Conservation (phyloP, 208 protist genomes). For the Tritrichomonas foetus region DNA sequence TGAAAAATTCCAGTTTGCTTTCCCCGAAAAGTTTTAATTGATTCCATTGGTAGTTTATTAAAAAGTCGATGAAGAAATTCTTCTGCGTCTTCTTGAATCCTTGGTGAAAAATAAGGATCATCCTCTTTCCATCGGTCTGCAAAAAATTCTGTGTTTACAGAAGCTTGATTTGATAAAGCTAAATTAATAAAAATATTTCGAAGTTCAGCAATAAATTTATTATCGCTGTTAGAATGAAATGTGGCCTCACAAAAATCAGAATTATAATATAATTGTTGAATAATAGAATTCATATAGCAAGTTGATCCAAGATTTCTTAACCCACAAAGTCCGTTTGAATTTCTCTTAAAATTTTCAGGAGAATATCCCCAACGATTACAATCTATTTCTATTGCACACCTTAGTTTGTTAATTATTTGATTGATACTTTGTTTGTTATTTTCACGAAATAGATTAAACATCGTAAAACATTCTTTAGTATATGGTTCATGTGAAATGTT, state of each 20-base stretch:
- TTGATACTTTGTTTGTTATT: no score
- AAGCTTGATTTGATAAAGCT: neutral
- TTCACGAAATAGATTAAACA: no score
- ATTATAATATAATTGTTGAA: neutral
- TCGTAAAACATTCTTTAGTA: no score
- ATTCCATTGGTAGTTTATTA: neutral
- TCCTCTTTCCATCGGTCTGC: neutral
- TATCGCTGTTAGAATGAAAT: neutral
- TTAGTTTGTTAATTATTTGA: no score
- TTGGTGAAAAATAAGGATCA: neutral
- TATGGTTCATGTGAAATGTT: no score
- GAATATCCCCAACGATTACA: no score
- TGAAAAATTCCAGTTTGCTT: neutral
- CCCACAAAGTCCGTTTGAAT: neutral
- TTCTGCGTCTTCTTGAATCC: neutral
- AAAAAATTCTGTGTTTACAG: neutral
- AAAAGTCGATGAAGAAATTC: neutral
- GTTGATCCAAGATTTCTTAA: slow-evolving; percentile 7
- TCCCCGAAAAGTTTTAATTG: neutral
- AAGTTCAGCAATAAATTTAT: neutral
- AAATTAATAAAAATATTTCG: neutral
- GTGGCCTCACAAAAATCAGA: neutral
- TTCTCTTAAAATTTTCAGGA: no score
- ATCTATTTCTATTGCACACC: no score
- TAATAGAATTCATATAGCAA: slow-evolving; percentile 15